Conservation (phyloP, 805 yeast species). For the Limtongia smithiae region DNA sequence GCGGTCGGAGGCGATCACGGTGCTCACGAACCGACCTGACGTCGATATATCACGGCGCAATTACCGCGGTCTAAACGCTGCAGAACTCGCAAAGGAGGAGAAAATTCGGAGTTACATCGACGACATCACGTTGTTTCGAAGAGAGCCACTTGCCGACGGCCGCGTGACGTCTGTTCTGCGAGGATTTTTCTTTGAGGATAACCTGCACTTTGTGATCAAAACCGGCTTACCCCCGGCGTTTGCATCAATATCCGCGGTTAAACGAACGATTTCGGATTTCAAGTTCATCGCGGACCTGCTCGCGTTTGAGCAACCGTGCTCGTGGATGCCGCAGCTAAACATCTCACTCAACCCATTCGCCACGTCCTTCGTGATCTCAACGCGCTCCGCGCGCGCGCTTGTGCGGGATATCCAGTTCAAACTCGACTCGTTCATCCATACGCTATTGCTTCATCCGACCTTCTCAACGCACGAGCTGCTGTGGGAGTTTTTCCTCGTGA, state of each 20-base stretch:
- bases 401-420: constrained; percentile 43
- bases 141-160: constrained; percentile 19
- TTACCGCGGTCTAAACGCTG: constrained; percentile 34
- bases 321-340: constrained; percentile 40
- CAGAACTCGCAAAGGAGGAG: constrained; percentile 37
- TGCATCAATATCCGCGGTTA: constrained; percentile 30
- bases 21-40: constrained; percentile 49
- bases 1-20: constrained; percentile 55
- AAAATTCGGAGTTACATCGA: constrained; percentile 30
- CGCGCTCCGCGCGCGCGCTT: constrained; percentile 34
- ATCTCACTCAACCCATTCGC: constrained; percentile 34
- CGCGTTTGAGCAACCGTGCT: constrained; percentile 37
- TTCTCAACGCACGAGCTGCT: constrained; percentile 40
- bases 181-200: constrained; percentile 27
- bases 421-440: constrained; percentile 49
- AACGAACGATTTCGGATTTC: constrained; percentile 37
- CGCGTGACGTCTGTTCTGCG: constrained; percentile 29
- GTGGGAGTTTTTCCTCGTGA: constrained; percentile 44
- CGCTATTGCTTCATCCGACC: constrained; percentile 42
- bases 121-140: constrained; percentile 25
- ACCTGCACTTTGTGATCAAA: constrained; percentile 28
- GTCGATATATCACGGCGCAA: constrained; percentile 43
- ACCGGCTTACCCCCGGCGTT: constrained; percentile 24
- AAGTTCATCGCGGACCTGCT: constrained; percentile 36
- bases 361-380: too few relatives aligned